Evolutionary conservation across 306 rosid species (phyloP).

Genomic region (Prunus mira): DNA sequence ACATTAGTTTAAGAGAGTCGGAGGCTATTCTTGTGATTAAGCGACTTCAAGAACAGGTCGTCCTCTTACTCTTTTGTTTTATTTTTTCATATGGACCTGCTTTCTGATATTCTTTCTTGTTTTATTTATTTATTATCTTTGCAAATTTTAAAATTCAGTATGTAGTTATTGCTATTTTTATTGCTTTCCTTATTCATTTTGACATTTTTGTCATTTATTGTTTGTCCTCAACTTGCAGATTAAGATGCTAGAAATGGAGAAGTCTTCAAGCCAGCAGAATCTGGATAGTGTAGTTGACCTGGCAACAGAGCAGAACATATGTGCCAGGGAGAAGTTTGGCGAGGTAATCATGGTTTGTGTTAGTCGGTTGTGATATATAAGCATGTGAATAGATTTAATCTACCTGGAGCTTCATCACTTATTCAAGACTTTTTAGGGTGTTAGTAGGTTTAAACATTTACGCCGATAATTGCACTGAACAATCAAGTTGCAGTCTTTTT

Average conservation of each 20-base stretch:
- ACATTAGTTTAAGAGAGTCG: conserved; percentile 43
- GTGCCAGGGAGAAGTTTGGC: conserved; percentile 57
- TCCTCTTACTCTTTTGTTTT: neutral
- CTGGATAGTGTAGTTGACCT: conserved; percentile 68
- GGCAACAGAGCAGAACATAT: conserved; percentile 66
- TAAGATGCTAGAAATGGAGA: conserved; percentile 70
- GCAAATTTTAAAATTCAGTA: conserved; percentile 1
- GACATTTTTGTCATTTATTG: conserved; percentile 6
- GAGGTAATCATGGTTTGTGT: conserved; percentile 50
- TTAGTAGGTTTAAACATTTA: neutral
- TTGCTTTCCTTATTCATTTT: neutral
- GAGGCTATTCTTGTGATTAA: conserved; percentile 79
- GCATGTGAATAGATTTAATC: neutral
- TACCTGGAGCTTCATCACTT: neutral
- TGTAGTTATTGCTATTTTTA: conserved; percentile 25
- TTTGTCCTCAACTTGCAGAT: conserved; percentile 48
- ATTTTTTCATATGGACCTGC: neutral
- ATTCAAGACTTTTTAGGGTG: neutral
- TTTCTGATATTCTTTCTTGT: neutral
- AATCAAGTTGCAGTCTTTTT: neutral
- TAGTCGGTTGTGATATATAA: conserved; percentile 9
- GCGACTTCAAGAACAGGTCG: conserved; percentile 87
- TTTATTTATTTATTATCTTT: neutral
- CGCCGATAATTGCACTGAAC: neutral
- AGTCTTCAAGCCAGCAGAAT: conserved; percentile 70